Percentiles rank a stretch among this genome's conserved stretches.
These are phyloP conservation scores for Excoecaria agallocha DNA, from an alignment of 345 rosid genomes.

Conservation along the genomic window DNA sequence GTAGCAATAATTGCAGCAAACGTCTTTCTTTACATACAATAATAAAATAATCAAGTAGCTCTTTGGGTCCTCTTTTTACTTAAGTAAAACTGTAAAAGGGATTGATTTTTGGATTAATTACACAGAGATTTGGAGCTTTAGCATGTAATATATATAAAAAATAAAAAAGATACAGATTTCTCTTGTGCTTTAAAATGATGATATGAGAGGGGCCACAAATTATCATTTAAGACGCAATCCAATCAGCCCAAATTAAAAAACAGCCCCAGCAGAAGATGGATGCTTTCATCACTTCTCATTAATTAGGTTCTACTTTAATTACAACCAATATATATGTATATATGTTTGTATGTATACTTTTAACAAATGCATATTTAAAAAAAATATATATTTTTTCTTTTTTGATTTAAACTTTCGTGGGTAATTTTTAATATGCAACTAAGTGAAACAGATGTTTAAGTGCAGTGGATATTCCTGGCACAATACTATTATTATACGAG, in stretches of 20 bases:
- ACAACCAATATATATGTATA: background rate
- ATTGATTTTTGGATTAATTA: no score
- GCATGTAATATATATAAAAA: background rate
- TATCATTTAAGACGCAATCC: constrained; percentile 28
- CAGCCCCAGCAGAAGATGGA: background rate
- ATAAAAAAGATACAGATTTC: background rate
- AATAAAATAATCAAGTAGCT: no score
- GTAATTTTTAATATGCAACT: background rate
- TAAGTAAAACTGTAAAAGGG: no score
- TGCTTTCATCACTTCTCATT: constrained; percentile 21
- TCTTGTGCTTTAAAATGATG: constrained; percentile 4
- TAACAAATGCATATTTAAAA: no score
- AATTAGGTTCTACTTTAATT: background rate
- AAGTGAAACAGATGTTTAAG: background rate
- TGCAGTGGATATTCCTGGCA: constrained; percentile 26
- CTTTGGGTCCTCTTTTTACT: no score
- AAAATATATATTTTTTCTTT: no score
- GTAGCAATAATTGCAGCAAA: no score
- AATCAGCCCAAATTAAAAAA: background rate
- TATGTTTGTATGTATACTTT: no score
- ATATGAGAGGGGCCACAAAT: constrained; percentile 8
- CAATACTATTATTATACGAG: background rate
- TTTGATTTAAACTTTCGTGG: background rate
- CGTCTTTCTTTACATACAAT: no score
- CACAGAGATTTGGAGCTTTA: no score